Evolutionary conservation across 1,284 basidiomycete genomes (phyloP).

Genomic region (Ustilago esculenta): DNA sequence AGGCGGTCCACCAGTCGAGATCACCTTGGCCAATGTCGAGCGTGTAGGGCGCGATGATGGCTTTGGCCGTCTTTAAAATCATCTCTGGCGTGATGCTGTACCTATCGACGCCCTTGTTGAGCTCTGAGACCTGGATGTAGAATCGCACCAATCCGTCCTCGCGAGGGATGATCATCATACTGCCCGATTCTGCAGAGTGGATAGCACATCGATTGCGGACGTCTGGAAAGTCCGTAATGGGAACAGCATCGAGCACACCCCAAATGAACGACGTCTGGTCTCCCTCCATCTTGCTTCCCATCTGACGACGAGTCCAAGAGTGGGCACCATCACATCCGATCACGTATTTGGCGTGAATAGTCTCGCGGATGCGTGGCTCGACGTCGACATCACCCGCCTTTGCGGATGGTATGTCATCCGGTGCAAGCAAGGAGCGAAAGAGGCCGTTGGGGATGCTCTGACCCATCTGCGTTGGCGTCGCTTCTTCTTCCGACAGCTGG

Average conservation of each 20-base stretch:
- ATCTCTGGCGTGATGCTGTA: constrained; percentile 73
- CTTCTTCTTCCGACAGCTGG: constrained; percentile 25
- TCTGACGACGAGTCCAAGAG: constrained; percentile 31
- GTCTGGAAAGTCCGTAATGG: constrained; percentile 71
- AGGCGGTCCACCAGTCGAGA: constrained; percentile 78
- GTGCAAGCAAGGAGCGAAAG: constrained; percentile 30
- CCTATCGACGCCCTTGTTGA: constrained; percentile 75
- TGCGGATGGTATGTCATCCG: constrained; percentile 18
- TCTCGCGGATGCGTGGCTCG: constrained; percentile 18
- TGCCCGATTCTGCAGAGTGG: constrained; percentile 70
- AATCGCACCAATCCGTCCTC: constrained; percentile 75
- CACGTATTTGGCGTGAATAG: constrained; percentile 40
- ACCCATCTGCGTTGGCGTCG: constrained; percentile 33
- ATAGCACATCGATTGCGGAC: constrained; percentile 77
- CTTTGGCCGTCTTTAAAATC: constrained; percentile 75
- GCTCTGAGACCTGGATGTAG: constrained; percentile 76
- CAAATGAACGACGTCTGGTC: constrained; percentile 67
- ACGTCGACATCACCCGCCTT: neutral
- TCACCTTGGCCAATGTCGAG: constrained; percentile 71
- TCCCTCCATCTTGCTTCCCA: constrained; percentile 62
- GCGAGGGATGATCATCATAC: constrained; percentile 79
- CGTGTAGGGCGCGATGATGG: constrained; percentile 76
- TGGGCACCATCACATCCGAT: constrained; percentile 45
- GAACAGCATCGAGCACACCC: constrained; percentile 54
- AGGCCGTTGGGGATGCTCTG: constrained; percentile 30